Percentiles rank a stretch among this genome's conserved stretches.
phyloP scores from a whole-genome alignment of 768 basidiomycete species.

The Nidula microcarpa region DNA sequence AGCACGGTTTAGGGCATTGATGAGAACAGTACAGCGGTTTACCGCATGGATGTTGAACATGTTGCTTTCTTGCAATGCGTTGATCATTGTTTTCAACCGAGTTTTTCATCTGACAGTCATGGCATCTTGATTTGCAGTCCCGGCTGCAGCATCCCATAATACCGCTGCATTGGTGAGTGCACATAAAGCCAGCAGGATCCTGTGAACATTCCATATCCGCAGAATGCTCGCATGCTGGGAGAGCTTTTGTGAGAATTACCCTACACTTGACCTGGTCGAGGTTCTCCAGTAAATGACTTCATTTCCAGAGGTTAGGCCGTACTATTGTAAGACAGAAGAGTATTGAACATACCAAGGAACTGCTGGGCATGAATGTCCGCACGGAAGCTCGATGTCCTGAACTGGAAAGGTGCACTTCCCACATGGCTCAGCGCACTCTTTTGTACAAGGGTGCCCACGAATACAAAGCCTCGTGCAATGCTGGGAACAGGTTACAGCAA shows the following conservation, averaged over 20 bases:
- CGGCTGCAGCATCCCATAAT: conserved; percentile 52
- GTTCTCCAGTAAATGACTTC: conserved; percentile 42
- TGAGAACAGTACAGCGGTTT: conserved; percentile 54
- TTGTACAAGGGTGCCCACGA: conserved; percentile 55
- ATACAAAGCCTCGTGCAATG: conserved; percentile 50
- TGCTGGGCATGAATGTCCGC: conserved; percentile 43
- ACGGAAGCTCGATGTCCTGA: conserved; percentile 46
- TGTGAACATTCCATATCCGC: conserved; percentile 42
- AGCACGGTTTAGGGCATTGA: conserved; percentile 45
- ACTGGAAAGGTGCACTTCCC: conserved; percentile 49
- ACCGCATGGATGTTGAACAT: conserved; percentile 47
- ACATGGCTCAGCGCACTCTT: conserved; percentile 48
- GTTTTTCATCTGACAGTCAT: conserved; percentile 40
- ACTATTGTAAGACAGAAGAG: not conserved
- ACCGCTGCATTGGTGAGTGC: conserved; percentile 37
- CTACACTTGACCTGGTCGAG: conserved; percentile 42
- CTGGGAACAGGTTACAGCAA: conserved; percentile 41
- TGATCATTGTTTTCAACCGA: not conserved
- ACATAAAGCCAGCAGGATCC: conserved; percentile 35
- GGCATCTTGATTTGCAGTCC: conserved; percentile 45
- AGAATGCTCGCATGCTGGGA: conserved; percentile 53
- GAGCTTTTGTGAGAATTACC: conserved; percentile 34
- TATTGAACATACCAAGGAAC: conserved; percentile 45
- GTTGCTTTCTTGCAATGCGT: conserved; percentile 24
- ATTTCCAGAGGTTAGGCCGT: not conserved